phyloP scores from a whole-genome alignment of 1,284 basidiomycete species.

The Ceratobasidium sp. region DNA sequence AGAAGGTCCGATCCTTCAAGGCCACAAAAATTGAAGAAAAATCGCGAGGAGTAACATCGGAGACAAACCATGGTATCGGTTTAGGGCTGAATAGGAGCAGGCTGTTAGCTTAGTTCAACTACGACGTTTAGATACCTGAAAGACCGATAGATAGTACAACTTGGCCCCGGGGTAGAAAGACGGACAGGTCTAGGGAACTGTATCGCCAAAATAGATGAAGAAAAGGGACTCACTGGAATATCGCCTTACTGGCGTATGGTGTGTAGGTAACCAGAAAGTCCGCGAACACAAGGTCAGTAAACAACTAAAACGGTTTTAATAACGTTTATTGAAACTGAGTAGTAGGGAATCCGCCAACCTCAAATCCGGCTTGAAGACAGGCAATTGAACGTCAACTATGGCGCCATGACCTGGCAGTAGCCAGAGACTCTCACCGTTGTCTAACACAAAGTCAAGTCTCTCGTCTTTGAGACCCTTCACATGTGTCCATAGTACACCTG shows the following conservation, averaged over 20 bases:
- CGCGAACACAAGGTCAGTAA: constrained; percentile 94
- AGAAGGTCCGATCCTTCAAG: constrained; percentile 56
- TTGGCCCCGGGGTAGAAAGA: not conserved
- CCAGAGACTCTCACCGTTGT: constrained; percentile 76
- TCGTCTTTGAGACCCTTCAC: constrained; percentile 70
- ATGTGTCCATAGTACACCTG: constrained; percentile 82
- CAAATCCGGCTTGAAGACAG: constrained; percentile 81
- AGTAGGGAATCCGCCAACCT: constrained; percentile 64
- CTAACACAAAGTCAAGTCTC: constrained; percentile 89
- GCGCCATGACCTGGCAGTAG: not conserved
- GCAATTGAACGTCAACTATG: constrained; percentile 7
- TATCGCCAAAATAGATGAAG: not conserved
- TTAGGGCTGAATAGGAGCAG: constrained; percentile 79
- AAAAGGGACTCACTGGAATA: constrained; percentile 82
- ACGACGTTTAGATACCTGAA: not conserved
- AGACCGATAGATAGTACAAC: not conserved
- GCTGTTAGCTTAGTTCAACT: not conserved
- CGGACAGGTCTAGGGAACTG: not conserved
- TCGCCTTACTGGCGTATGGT: constrained; percentile 81
- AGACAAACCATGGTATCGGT: constrained; percentile 94
- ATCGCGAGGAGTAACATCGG: constrained; percentile 87
- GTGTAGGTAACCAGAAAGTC: constrained; percentile 94
- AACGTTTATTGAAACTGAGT: not conserved
- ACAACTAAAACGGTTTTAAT: constrained; percentile 69
- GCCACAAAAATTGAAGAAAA: constrained; percentile 70